Evolutionary conservation across 2,329 filamentous ascomycete genomes (phyloP), one percentile per base, ranked within the genome.

Genomic region (Pseudocercospora macadamiae): DNA sequence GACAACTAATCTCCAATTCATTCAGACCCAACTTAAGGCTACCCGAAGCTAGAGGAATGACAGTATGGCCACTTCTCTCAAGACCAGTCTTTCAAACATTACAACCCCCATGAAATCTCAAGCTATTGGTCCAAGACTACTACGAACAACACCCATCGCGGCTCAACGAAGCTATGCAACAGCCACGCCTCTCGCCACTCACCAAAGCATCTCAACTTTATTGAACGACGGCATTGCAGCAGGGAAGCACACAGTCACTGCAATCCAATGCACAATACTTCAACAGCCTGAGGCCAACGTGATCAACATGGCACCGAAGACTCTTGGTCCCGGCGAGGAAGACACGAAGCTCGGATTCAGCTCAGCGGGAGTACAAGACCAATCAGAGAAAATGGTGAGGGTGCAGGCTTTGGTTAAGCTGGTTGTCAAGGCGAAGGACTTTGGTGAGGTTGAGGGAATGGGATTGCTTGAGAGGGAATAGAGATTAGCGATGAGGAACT

Each of bases 391-490:
- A 34, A 34, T 52, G 54, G 47, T 57, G 16, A 51, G 51, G 19
- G 47, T 52, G 4, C 47, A 57, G 26, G 36, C 54, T n/a, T 23
- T 52, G 30, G 34, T 57, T n/a, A 47, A 57, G 18, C n/a, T 57
- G 34, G 47, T 57, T 25, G 54, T 57, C 7, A 44, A 34, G 25
- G 55, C 55, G 23, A 57, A 57, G 26, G 47, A 57, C 14, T 21
- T 51, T 12, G 48, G 30, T 8, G 19, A 51, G 18, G 26, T 51
- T 36, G 48, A 47, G 23, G 23, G 42, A 4, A 47, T 42, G 42
- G 19, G 42, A 16, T 28, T 47, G 42, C 19, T 47, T 4, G 42
- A 26, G 8, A 28, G 9, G 10, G 42, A 47, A 14, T 14, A 47
- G 42, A n/a, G n/a, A n/a, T n/a, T n/a, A n/a, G n/a, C n/a, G n/a